Percentiles rank a stretch among this genome's conserved stretches.
phyloP scores from a whole-genome alignment of 768 basidiomycete species.

The Nidularia pulvinata region DNA sequence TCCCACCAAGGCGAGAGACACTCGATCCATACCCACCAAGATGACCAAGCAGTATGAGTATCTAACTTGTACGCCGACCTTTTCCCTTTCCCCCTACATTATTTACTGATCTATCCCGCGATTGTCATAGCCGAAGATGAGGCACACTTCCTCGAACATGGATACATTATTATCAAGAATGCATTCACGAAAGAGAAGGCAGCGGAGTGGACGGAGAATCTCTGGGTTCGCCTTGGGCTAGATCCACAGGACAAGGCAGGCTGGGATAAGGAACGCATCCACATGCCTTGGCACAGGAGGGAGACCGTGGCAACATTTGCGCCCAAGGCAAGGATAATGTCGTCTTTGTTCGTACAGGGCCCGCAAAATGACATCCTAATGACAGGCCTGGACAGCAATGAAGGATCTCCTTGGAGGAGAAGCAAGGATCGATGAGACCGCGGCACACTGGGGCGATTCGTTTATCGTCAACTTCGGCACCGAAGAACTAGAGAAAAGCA shows the following conservation, averaged over 20 bases:
- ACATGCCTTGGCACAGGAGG: conserved; percentile 53
- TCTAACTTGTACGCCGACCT: conserved; percentile 27
- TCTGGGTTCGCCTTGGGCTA: conserved; percentile 52
- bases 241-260: conserved; percentile 53
- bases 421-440: conserved; percentile 51
- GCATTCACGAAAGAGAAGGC: conserved; percentile 55
- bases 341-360: too few relatives aligned
- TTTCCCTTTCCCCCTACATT: not conserved
- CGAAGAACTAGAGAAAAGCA: conserved; percentile 31
- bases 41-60: conserved; percentile 32
- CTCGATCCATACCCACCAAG: conserved; percentile 5
- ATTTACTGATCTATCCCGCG: not conserved
- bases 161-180: conserved; percentile 49
- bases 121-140: conserved; percentile 39
- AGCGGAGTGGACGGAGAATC: conserved; percentile 42
- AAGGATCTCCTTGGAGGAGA: conserved; percentile 60
- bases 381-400: conserved; percentile 59
- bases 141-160: conserved; percentile 53
- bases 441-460: conserved; percentile 52
- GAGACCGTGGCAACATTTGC: conserved; percentile 47
- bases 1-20: too few relatives aligned
- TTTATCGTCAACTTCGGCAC: conserved; percentile 66
- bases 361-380: not conserved
- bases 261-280: conserved; percentile 51
- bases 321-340: conserved; percentile 38